phyloP scores from a whole-genome alignment of 78 protist species.

The Dictyostelium firmibasis region DNA sequence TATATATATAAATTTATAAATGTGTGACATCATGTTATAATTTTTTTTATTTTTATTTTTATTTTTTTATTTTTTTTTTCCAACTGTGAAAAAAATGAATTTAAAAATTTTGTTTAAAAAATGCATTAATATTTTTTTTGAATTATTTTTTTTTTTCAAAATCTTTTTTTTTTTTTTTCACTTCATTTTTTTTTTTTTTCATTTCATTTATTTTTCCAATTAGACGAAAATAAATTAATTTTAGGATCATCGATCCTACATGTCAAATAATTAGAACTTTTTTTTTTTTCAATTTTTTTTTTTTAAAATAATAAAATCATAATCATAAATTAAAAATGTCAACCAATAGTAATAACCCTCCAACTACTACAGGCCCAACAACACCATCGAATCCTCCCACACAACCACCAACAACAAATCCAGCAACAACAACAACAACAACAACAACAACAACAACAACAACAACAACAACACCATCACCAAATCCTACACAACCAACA shows the following conservation, averaged over 20 bases:
- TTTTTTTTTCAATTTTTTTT: neutral
- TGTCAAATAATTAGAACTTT: neutral
- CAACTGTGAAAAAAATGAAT: neutral
- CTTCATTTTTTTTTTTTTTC: neutral
- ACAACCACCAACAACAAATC: neutral
- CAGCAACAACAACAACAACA: neutral
- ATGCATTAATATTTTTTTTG: neutral
- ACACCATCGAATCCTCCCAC: neutral
- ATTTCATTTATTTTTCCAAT: neutral
- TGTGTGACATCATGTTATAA: too few species aligned
- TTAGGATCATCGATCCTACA: neutral
- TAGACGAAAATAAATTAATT: neutral
- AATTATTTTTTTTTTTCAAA: neutral
- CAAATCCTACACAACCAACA: neutral
- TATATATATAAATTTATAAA: too few species aligned
- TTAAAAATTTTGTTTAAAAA: neutral
- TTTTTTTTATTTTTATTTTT: neutral
- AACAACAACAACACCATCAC: neutral
- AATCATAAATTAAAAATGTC: neutral
- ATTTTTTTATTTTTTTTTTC: neutral
- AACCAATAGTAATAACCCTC: neutral
- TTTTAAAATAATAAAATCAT: neutral
- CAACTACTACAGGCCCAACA: neutral
- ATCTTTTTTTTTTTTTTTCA: neutral
- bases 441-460: neutral